Conservation (phyloP, 257 asterid species). For the Linaria vulgaris region DNA sequence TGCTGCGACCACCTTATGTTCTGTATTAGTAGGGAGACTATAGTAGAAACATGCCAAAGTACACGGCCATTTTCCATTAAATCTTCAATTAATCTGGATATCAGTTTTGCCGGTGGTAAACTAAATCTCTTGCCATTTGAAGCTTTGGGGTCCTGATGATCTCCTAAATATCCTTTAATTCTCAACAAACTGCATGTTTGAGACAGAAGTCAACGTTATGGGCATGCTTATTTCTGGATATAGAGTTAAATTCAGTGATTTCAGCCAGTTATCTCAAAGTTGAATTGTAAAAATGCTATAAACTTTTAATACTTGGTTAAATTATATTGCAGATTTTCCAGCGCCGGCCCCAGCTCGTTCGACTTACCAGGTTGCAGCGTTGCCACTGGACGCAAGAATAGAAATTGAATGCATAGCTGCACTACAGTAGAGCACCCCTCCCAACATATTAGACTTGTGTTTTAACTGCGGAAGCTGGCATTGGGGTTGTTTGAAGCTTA, state of each 20-base stretch:
- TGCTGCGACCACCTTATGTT: not conserved
- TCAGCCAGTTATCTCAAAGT: not conserved
- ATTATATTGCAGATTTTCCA: conserved; percentile 63
- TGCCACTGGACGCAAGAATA: conserved; percentile 79
- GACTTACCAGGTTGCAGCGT: conserved; percentile 90
- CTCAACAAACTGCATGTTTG: not conserved
- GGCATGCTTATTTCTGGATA: not conserved
- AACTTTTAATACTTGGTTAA: conserved; percentile 12
- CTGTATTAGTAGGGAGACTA: not conserved
- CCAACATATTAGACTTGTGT: not conserved
- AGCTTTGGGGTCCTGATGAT: not conserved
- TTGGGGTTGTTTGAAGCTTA: not conserved
- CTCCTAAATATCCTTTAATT: not conserved
- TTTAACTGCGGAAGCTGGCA: conserved; percentile 24
- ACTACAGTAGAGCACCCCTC: conserved; percentile 28
- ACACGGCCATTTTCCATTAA: not conserved
- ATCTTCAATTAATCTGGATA: not conserved
- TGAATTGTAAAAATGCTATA: not conserved
- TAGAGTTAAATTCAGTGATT: too few species aligned
- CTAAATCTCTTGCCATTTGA: not conserved
- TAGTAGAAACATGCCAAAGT: not conserved
- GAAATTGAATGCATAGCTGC: conserved; percentile 90
- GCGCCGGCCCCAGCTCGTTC: conserved; percentile 92
- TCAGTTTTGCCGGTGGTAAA: not conserved
- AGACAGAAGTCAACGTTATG: not conserved